These are phyloP conservation scores for Talaromyces marneffei DNA, from an alignment of 2,329 filamentous ascomycete species.

Conservation along the genomic window DNA sequence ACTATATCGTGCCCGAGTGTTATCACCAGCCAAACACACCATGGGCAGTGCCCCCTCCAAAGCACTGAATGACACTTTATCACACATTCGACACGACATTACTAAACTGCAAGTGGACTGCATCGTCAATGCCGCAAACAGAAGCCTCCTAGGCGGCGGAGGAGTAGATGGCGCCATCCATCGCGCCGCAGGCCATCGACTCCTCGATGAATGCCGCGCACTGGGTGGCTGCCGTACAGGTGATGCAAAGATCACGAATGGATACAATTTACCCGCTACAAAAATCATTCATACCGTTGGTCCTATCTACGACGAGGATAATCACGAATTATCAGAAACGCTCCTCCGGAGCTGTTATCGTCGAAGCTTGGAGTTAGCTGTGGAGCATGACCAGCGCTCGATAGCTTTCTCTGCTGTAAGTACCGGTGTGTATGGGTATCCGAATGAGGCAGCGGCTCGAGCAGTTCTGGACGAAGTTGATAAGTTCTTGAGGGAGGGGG, in stretches of 20 bases:
- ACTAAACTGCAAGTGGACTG: conserved; percentile 71
- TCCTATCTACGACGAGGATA: conserved; percentile 59
- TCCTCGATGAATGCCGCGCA: conserved; percentile 65
- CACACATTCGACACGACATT: conserved; percentile 70
- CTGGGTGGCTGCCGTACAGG: conserved; percentile 72
- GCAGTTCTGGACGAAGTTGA: conserved; percentile 60
- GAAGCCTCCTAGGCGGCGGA: conserved; percentile 72
- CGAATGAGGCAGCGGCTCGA: conserved; percentile 64
- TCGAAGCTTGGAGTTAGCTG: conserved; percentile 66
- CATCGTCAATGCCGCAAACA: conserved; percentile 92
- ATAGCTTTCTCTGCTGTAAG: conserved; percentile 81
- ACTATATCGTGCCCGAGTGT: conserved; percentile 58
- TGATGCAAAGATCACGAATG: conserved; percentile 73
- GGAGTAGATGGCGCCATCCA: conserved; percentile 90
- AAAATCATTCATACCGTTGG: conserved; percentile 89
- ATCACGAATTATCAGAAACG: conserved; percentile 31
- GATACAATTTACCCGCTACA: conserved; percentile 67
- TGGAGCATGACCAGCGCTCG: conserved; percentile 57
- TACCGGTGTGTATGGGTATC: conserved; percentile 87
- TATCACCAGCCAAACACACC: conserved; percentile 33
- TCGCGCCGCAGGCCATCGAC: conserved; percentile 63
- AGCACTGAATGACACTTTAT: conserved; percentile 50
- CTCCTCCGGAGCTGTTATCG: conserved; percentile 62
- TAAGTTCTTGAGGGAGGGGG: conserved; percentile 46
- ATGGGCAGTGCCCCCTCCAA: conserved; percentile 40